A percentile compares a stretch with the other conserved stretches of the same genome.
phyloP scores from a whole-genome alignment of 257 asterid species.

The Gardenia jasminoides region DNA sequence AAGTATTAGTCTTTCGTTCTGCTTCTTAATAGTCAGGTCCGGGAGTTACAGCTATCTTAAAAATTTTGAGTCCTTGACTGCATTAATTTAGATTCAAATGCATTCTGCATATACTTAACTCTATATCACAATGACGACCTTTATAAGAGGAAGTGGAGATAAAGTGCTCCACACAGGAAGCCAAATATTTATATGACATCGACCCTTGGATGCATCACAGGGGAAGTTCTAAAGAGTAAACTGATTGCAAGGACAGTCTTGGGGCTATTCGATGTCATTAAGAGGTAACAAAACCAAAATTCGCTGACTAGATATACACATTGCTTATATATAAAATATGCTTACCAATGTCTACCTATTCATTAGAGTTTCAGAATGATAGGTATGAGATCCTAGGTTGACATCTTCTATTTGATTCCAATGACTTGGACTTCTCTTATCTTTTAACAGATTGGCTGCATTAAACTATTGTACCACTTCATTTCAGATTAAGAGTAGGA shows the following conservation, averaged over 20 bases:
- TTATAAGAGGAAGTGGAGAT: conserved; percentile 1
- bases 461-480: conserved; percentile 1
- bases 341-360: background rate
- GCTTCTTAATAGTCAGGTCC: background rate
- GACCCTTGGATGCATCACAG: conserved; percentile 27
- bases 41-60: background rate
- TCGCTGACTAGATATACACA: conserved; percentile 48
- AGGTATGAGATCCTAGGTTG: conserved; percentile 17
- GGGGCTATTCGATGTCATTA: conserved; percentile 29
- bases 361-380: conserved; percentile 13
- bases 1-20: background rate
- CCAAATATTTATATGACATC: background rate
- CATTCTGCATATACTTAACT: background rate
- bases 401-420: conserved; percentile 14
- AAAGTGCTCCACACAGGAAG: background rate
- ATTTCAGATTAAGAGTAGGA: background rate
- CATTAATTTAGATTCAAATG: background rate
- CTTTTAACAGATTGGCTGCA: conserved; percentile 23
- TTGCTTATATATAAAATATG: conserved; percentile 6
- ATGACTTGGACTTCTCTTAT: conserved; percentile 25
- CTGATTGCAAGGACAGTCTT: conserved; percentile 6
- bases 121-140: too few relatives aligned
- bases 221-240: background rate
- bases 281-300: conserved; percentile 18
- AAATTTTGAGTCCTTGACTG: background rate